Base-by-base conservation (phyloP, 1,284 basidiomycete genomes). In the Moesziomyces aphidis region DNA sequence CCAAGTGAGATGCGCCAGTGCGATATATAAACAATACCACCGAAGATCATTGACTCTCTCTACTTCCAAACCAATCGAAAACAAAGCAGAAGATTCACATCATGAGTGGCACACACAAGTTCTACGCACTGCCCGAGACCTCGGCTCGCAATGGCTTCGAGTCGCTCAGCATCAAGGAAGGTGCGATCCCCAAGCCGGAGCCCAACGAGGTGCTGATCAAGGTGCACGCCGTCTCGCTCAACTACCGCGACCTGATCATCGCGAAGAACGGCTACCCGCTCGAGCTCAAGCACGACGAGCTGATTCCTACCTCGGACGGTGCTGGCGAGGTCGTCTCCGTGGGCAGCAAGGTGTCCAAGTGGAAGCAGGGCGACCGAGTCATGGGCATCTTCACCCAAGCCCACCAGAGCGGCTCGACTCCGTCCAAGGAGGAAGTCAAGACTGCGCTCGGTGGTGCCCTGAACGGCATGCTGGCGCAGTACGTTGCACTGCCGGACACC, bases 311-410 rank as follows among this genome's bases (percentile, higher is more conserved):
- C 78, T 90, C 90, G 6, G 90, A 91, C 73, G 87, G 88, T 68
- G 89, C 90, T 17, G 90, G 90, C 10, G 88, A 90, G 76, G 85
- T 91, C 50, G 83, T 89, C 43, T 86, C 87, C 4, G 79, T 90
- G 21, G 90, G 90, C 5, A 82, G 85, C 42, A 86, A 86, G 15
- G 89, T 90, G n/a, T 87, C 80, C 39, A 80, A 82, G 15, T 90
- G 87, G 87, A 87, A 87, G 62, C 65, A 82, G 4, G 89, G 90
- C 13, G 89, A 91, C 77, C 87, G 89, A 21, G 89, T 90, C 58
- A 87, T 86, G 53, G 61, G 70, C 50, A 78, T 76, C 58, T 81
- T 81, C 57, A 74, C 57, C 5, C 68, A 74, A 48, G 68, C 82
- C 55, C 82, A 86, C 57, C 82, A 77, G 66, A 78, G 83, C 59